phyloP scores from a whole-genome alignment of 2,329 filamentous ascomycete genomes.

The Talaromyces sp. region DNA sequence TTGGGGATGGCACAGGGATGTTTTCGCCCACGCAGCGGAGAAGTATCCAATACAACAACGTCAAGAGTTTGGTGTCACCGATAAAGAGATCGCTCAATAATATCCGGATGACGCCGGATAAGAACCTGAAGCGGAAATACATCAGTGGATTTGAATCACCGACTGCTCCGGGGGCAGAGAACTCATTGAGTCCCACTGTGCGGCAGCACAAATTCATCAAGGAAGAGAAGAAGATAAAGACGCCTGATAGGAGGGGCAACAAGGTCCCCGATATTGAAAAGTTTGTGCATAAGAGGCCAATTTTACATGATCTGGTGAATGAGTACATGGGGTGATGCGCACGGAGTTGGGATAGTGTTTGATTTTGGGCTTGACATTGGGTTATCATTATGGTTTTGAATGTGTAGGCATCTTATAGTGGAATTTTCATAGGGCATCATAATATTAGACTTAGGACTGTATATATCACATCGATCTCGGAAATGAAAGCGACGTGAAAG shows the following conservation, averaged over 20 bases:
- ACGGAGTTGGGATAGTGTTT: not conserved
- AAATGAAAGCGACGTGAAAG: not conserved
- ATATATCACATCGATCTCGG: not conserved
- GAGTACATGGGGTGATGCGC: conserved; percentile 46
- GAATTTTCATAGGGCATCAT: not conserved
- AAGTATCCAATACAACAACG: conserved; percentile 12
- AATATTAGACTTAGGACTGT: not conserved
- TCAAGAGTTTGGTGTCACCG: conserved; percentile 6
- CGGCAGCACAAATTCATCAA: conserved; percentile 33
- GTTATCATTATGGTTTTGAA: not conserved
- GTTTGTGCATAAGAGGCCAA: conserved; percentile 62
- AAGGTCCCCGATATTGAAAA: conserved; percentile 48
- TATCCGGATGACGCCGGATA: conserved; percentile 15
- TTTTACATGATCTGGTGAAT: conserved; percentile 75
- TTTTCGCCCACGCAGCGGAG: conserved; percentile 24
- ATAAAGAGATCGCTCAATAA: conserved; percentile 15
- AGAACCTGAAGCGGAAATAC: conserved; percentile 23
- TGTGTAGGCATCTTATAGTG: not conserved
- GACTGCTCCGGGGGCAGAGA: conserved; percentile 19
- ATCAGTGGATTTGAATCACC: not conserved
- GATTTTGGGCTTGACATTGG: not conserved
- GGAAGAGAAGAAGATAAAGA: conserved; percentile 38
- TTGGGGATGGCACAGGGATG: conserved; percentile 3
- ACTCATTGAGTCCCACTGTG: conserved; percentile 32
- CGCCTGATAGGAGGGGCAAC: conserved; percentile 59